These are phyloP conservation scores for Dimargaris xerosporica DNA, from an alignment of 192 early-diverging fungal species.

Conservation along the genomic window DNA sequence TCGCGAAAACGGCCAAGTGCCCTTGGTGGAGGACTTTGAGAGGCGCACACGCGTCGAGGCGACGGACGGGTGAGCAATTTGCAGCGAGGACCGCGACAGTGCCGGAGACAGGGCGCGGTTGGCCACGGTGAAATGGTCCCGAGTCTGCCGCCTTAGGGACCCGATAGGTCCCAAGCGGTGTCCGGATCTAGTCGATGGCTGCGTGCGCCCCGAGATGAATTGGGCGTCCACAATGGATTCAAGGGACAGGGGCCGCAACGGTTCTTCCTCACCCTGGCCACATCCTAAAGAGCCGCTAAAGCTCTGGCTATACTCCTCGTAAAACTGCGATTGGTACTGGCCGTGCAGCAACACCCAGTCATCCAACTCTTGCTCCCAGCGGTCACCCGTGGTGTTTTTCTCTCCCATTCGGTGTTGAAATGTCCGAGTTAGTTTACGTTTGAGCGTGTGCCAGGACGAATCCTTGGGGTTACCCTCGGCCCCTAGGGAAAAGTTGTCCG, in stretches of 20 bases:
- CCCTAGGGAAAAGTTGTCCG: too few relatives aligned
- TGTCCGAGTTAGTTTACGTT: neutral
- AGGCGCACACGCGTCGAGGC: neutral
- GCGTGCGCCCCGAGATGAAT: neutral
- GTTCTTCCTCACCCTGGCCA: neutral
- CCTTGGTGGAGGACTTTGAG: neutral
- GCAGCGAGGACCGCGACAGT: neutral
- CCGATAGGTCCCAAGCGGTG: neutral
- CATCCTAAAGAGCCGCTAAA: neutral
- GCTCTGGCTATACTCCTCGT: neutral
- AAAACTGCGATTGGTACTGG: neutral
- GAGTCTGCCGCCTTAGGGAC: neutral
- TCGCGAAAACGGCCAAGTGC: neutral
- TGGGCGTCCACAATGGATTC: conserved; percentile 1
- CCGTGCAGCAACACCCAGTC: conserved; percentile 3
- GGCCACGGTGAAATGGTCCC: neutral
- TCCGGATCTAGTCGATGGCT: neutral
- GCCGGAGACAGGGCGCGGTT: neutral
- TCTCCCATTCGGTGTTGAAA: neutral
- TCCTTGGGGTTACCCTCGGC: too few relatives aligned
- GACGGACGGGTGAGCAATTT: neutral
- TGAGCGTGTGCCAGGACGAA: neutral
- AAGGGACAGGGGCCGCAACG: neutral
- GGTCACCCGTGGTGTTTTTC: neutral
- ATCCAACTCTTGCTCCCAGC: conserved; percentile 3